Evolutionary conservation across 2,329 filamentous ascomycete species (phyloP).

Genomic region (Cytospora leucostoma): DNA sequence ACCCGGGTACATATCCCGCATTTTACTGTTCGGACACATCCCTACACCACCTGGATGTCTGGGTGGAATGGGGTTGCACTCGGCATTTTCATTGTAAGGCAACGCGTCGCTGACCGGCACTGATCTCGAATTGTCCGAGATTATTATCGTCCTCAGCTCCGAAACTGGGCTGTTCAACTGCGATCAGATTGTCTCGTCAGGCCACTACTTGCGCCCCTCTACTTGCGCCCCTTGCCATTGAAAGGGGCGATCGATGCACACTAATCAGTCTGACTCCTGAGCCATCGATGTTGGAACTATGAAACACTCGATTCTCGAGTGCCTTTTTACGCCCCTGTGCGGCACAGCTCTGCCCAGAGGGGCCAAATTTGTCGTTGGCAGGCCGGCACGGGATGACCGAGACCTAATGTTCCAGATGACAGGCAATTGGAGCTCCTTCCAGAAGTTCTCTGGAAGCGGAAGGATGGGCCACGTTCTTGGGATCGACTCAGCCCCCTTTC

Average conservation of each 20-base stretch:
- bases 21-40: too few relatives aligned
- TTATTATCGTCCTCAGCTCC: neutral
- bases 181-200: neutral
- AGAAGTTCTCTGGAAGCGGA: conserved; percentile 12
- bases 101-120: neutral
- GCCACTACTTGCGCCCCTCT: neutral
- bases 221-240: neutral
- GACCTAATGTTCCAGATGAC: neutral
- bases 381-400: conserved; percentile 6
- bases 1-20: too few relatives aligned
- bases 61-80: conserved; percentile 1
- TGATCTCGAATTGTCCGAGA: neutral
- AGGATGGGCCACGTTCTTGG: conserved; percentile 3
- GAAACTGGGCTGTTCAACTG: neutral
- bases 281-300: neutral
- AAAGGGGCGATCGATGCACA: neutral
- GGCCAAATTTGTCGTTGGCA: neutral
- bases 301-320: neutral
- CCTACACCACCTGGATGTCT: neutral
- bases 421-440: conserved; percentile 13
- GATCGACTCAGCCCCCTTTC: neutral
- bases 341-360: neutral
- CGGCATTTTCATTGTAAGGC: neutral
- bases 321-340: neutral
- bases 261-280: too few relatives aligned